Evolutionary conservation across 2,329 filamentous ascomycete genomes (phyloP), one percentile per base, ranked within the genome.

Genomic region (Aaosphaeria arxii): DNA sequence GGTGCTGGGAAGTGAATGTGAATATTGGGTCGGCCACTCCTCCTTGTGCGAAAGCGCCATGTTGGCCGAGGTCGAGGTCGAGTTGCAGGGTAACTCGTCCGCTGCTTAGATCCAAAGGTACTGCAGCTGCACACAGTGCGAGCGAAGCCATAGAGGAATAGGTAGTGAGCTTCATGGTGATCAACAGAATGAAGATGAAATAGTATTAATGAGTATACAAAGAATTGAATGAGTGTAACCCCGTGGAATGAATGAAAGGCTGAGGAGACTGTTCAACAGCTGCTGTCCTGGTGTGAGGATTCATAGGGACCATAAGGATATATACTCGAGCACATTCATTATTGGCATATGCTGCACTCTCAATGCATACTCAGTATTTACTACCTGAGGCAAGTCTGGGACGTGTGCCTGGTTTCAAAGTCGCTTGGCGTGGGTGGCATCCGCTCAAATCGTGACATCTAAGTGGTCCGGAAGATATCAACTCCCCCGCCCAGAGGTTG

Each of bases 1-100:
- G 55, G 64, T 75, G 80, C 51, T 70, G 77, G 6, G 76, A 79
- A 44, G 76, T 80, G 69, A 80, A 82, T 42, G 49, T 43, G 51
- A 65, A 66, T 42, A 62, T 50, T 7, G 9, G 9, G 9, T 11
- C 39, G 9, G 24, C 39, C 7, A 7, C 24, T 6, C 61, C 54
- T 6, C 13, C 29, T 9, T 11, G 6, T 11, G n/a, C 17, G 45
- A 17, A 28, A 29, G 40, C 35, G 24, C 31, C 30, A 28, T 43
- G 35, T 36, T 52, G 48, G 44, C 40, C 42, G 28, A 63, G 50
- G 38, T 63, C 54, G 54, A 63, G 55, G 48, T 49, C 52, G 50
- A 61, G 42, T 50, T 49, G 46, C 41, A 56, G 31, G 41, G 47
- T 40, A 33, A 61, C 44, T 39, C 46, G 46, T 17, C 59, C 58